Conservation (phyloP, 495 filamentous ascomycete species). For the Aspergillus homomorphus region DNA sequence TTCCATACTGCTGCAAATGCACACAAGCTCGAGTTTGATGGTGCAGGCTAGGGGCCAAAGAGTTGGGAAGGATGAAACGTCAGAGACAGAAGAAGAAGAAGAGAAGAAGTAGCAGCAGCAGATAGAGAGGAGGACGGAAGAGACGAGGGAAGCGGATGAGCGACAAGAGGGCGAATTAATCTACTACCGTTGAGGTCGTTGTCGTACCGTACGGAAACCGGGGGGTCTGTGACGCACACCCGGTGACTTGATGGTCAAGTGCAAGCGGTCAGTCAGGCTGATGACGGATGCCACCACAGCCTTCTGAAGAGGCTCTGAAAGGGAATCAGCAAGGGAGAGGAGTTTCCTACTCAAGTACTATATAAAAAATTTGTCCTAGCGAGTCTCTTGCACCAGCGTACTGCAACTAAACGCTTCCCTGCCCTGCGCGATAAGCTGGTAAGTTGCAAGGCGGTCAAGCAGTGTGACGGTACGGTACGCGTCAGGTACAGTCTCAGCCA, state of each 20-base stretch:
- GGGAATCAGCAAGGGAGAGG: constrained; percentile 1
- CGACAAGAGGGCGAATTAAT: no score
- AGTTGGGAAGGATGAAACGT: constrained; percentile 23
- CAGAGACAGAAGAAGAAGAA: constrained; percentile 41
- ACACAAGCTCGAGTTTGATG: constrained; percentile 14
- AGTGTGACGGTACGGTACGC: not conserved
- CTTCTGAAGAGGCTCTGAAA: not conserved
- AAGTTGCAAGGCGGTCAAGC: constrained; percentile 17
- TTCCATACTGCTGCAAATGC: constrained; percentile 19
- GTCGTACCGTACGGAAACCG: constrained; percentile 8
- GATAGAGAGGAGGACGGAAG: not conserved
- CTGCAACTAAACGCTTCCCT: not conserved
- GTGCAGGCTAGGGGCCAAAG: constrained; percentile 15
- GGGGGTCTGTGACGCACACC: constrained; percentile 32
- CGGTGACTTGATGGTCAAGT: constrained; percentile 32
- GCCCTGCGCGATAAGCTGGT: not conserved
- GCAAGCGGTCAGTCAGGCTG: constrained; percentile 11
- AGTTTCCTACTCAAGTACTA: not conserved
- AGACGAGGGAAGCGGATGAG: not conserved
- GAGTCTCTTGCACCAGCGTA: not conserved
- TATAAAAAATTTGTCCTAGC: not conserved
- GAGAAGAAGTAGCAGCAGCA: constrained; percentile 32
- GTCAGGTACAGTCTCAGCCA: not conserved
- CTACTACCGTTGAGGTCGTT: no score
- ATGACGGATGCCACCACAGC: constrained; percentile 10